Conservation (phyloP, 1,284 basidiomycete species). For the Puccinia hordei region DNA sequence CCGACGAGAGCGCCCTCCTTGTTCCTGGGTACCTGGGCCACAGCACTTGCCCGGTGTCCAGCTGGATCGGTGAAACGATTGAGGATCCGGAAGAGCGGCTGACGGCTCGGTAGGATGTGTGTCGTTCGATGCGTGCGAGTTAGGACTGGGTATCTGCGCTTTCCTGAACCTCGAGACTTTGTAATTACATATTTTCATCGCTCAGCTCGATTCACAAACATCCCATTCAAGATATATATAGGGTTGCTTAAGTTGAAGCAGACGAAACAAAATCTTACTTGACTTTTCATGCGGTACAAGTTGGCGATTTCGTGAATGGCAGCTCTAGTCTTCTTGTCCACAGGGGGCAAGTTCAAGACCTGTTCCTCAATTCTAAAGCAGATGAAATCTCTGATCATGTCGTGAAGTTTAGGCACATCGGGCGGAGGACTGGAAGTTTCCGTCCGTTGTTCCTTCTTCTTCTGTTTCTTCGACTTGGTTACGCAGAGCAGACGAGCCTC, state of each 20-base stretch:
- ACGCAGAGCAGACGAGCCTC: conserved; percentile 3
- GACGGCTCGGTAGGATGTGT: neutral
- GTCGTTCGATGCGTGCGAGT: conserved; percentile 24
- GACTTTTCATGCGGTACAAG: conserved; percentile 30
- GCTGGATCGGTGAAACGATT: neutral
- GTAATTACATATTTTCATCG: neutral
- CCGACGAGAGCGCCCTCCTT: conserved; percentile 25
- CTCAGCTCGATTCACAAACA: neutral
- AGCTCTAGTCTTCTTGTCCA: conserved; percentile 24
- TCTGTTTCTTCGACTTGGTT: conserved; percentile 16
- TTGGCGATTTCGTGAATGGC: conserved; percentile 23
- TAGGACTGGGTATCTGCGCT: neutral
- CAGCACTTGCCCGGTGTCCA: neutral
- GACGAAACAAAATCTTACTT: conserved; percentile 2
- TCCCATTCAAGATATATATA: neutral
- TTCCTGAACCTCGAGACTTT: conserved; percentile 15
- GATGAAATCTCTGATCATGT: conserved; percentile 29
- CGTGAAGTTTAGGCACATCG: neutral
- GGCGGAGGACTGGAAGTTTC: neutral
- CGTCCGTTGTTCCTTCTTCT: neutral
- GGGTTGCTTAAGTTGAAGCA: neutral
- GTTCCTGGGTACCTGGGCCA: too few species aligned
- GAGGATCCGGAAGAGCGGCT: conserved; percentile 16
- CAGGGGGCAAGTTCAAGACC: conserved; percentile 11
- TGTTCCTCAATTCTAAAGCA: neutral